Percentiles rank a stretch among this genome's conserved stretches.
Conservation (phyloP, 192 early-diverging fungal genomes). For the Backusella macrospora region DNA sequence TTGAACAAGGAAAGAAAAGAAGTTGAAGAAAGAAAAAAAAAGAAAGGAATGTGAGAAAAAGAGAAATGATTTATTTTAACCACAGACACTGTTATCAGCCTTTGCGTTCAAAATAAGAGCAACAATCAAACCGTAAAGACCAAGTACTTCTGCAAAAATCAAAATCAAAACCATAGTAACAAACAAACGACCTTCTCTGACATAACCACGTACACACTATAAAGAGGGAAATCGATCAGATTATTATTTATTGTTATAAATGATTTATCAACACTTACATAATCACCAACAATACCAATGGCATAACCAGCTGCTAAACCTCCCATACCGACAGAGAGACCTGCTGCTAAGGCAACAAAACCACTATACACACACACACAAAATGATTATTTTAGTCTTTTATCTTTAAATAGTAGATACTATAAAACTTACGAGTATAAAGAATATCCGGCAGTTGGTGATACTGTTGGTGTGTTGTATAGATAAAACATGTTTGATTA, state of each 20-base stretch:
- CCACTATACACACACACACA: slow-evolving; percentile 40
- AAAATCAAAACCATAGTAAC: slow-evolving; percentile 86
- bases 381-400: not conserved
- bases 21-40: not conserved
- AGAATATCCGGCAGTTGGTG: slow-evolving; percentile 29
- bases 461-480: slow-evolving; percentile 40
- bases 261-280: slow-evolving; percentile 38
- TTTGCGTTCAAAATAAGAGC: slow-evolving; percentile 87
- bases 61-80: not conserved
- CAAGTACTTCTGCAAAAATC: slow-evolving; percentile 90
- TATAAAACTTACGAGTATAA: slow-evolving; percentile 57
- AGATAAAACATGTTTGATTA: slow-evolving; percentile 31
- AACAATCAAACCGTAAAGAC: slow-evolving; percentile 85
- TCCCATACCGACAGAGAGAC: slow-evolving; percentile 79
- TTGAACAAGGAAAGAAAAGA: not conserved
- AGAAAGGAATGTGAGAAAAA: slow-evolving; percentile 7
- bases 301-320: slow-evolving; percentile 91
- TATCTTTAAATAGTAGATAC: not conserved
- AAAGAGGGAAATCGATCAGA: not conserved
- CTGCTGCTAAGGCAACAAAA: slow-evolving; percentile 82
- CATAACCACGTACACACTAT: slow-evolving; percentile 74
- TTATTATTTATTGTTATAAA: not conserved
- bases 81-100: slow-evolving; percentile 38
- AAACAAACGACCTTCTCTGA: slow-evolving; percentile 79
- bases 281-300: slow-evolving; percentile 90